Percentiles rank a stretch among this genome's conserved stretches.
These are phyloP conservation scores for Ambrosia hybrid DNA, from an alignment of 140 eudicot species.

Conservation along the genomic window DNA sequence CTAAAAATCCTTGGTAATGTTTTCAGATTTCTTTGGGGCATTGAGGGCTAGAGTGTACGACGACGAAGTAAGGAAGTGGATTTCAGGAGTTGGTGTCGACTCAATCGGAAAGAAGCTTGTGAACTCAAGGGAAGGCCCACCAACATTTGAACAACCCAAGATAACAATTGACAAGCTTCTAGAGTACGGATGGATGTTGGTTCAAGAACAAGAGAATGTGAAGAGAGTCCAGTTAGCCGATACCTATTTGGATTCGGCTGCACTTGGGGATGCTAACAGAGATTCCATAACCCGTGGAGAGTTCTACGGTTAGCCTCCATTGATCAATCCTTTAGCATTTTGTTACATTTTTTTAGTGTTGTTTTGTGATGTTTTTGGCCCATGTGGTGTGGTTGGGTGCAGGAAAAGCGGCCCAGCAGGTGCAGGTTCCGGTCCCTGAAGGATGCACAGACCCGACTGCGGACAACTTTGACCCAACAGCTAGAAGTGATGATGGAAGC, in stretches of 20 bases:
- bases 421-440: slow-evolving; percentile 61
- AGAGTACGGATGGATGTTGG: slow-evolving; percentile 83
- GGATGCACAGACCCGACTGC: slow-evolving; percentile 81
- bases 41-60: slow-evolving; percentile 54
- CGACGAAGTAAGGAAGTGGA: slow-evolving; percentile 74
- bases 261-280: slow-evolving; percentile 91
- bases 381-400: slow-evolving; percentile 30
- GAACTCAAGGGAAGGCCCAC: slow-evolving; percentile 91
- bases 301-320: slow-evolving; percentile 65
- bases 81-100: slow-evolving; percentile 54
- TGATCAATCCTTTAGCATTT: not conserved
- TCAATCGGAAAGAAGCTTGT: slow-evolving; percentile 72
- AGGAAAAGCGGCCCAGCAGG: slow-evolving; percentile 83
- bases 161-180: slow-evolving; percentile 67
- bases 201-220: slow-evolving; percentile 37
- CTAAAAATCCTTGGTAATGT: no score
- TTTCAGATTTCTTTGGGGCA: slow-evolving; percentile 74
- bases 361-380: slow-evolving; percentile 37
- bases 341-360: not conserved
- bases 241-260: slow-evolving; percentile 85
- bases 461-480: slow-evolving; percentile 69
- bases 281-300: slow-evolving; percentile 68
- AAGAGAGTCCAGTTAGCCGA: no score
- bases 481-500: slow-evolving; percentile 89
- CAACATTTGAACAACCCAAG: slow-evolving; percentile 7